Base-by-base conservation (phyloP, 1,284 basidiomycete genomes). In the Pseudozyma flocculosa region DNA sequence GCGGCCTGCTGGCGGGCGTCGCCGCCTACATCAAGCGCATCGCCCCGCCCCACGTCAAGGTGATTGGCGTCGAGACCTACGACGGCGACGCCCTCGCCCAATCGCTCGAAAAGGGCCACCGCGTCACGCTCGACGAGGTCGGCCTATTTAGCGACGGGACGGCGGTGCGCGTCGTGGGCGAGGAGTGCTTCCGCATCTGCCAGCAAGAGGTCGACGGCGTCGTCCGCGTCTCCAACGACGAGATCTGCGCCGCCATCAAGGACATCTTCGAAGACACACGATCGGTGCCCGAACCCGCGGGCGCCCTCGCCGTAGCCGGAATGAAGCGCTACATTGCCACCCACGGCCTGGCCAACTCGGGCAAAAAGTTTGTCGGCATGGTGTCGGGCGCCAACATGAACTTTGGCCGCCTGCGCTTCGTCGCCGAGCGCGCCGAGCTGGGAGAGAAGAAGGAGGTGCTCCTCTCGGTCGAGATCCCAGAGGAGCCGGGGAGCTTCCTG, bases 351-450 rank as follows among this genome's bases (percentile, higher is more conserved):
- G 74, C 90, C 46, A 89, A 88, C 42, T 85, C 88, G 1, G 84
- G 88, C 51, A 92, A 91, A 80, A 86, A 85, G 56, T 96, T 93
- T 66, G 91, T 97, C 32, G 92, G 86, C 2, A 86, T 97, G 48
- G 83, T 98, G 60, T 92, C 89, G 63, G 95, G 95, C 26, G 95
- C 95, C 15, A 98, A 99, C 80, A 96, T 98, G 91, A 97, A 99
- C 81, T 98, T 99, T 80, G 89, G 91, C 65, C 85, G 95, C 23
- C 80, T 99, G 42, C 85, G 95, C 8, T 99, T 98, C 75, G 94
- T 99, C 22, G 89, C 95, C 15, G 95, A 99, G 77, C 90, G 95
- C 52, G 95, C 95, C 17, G 92, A 96, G 78, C 83, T 98, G 30
- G 95, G 95, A 68, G 95, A 98, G 80, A 87, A 93, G 32, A 85